Evolutionary conservation across 306 rosid genomes (phyloP).

Genomic region (Rubus parviflorus): DNA sequence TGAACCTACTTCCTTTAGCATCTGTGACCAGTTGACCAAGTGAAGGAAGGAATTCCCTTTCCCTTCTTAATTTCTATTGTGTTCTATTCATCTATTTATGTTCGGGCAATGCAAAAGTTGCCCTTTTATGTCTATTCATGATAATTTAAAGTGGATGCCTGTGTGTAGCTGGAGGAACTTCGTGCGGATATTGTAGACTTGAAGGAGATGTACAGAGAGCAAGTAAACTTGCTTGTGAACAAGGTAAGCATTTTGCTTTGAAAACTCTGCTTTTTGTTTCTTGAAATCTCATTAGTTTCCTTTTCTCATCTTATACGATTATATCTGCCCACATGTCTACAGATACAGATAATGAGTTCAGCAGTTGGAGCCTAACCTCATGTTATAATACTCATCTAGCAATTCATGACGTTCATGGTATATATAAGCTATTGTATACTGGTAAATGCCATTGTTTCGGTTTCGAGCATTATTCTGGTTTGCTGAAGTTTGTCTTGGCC

Average conservation of each 20-base stretch:
- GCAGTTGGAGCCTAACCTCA: conserved; percentile 17
- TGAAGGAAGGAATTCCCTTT: background rate
- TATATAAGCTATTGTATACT: background rate
- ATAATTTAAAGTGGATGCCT: conserved; percentile 33
- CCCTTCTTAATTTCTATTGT: background rate
- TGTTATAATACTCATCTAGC: background rate
- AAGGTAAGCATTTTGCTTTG: conserved; percentile 48
- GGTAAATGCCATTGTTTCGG: conserved; percentile 9
- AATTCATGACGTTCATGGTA: conserved; percentile 16
- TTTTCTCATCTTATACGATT: background rate
- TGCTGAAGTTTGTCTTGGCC: conserved; percentile 13
- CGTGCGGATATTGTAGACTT: conserved; percentile 97
- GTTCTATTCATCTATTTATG: background rate
- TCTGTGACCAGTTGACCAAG: background rate
- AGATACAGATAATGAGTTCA: conserved; percentile 46
- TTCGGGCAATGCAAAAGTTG: background rate
- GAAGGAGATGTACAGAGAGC: conserved; percentile 99
- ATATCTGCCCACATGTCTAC: conserved; percentile 1
- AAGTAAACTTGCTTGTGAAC: conserved; percentile 93
- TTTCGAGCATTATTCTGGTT: conserved; percentile 4
- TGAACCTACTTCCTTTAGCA: background rate
- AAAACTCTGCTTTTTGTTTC: background rate
- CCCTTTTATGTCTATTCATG: conserved; percentile 15
- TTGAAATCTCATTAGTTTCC: background rate
- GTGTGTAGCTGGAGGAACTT: conserved; percentile 91